Base-by-base conservation (phyloP, 148 eudicot genomes). In the Rheum nobile region DNA sequence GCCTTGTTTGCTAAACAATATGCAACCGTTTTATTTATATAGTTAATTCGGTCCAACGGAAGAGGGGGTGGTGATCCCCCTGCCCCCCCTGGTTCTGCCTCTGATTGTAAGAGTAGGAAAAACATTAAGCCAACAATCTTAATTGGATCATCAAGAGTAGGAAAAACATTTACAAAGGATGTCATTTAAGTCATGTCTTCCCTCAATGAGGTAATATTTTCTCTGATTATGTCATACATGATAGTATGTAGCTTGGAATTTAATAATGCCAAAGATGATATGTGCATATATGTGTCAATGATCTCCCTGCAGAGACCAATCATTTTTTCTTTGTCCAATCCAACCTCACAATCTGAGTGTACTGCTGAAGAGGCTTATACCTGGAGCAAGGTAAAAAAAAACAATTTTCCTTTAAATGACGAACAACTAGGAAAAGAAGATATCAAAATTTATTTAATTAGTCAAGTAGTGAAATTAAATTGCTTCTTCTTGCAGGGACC, bases 281-380 rank as follows among this genome's bases (percentile, higher is more conserved):
- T n/a, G n/a, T n/a, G n/a, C n/a, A n/a, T n/a, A 65, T 32, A 14
- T 6, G 7, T 71, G 31, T 22, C 7, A 76, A 44, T 77, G 38
- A 67, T 46, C 59, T 72, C 26, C 19, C 12, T 86, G 89, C 94
- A 96, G 99, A 92, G 81, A 84, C 99, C 99, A 24, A 71, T 96
- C 29, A 88, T 96, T 80, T 88, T 96, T 72, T 88, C 99, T 39
- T 87, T 96, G 59, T 96, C 99, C 71, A 96, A 96, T 83, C 99
- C 99, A 75, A 96, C 99, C 3, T 96, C 99, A n/a, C 99, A 96
- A 76, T 88, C 99, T 22, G 99, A 96, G 83, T 96, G 99, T 82
- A 96, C 96, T 31, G 99, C 97, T 0, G 90, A 92, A 84, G 92
- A 96, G 79, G 99, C 99, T 73, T 96, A 96, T 72, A 86, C 82